Evolutionary conservation across 2,329 filamentous ascomycete species (phyloP), one percentile per base, ranked within the genome.

Genomic region (Monascus ruber): DNA sequence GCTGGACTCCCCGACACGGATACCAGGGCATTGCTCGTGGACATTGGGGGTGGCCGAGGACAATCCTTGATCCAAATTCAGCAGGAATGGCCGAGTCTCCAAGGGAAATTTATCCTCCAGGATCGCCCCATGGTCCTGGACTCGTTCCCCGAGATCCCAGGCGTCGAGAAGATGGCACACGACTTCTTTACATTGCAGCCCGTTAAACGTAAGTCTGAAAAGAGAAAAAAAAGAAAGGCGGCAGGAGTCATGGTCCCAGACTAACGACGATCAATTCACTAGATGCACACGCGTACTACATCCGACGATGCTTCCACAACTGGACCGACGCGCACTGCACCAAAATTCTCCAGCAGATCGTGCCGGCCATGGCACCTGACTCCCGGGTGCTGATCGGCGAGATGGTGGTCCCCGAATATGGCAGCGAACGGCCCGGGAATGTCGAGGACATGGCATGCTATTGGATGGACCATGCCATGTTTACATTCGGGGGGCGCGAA

Each of bases 401-500:
- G 27, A 53, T 53, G 42, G 39, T 51, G 9, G 42, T 55, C 9
- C 53, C 51, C 0, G 42, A 43, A 8, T 46, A 44, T 7, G 42
- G 42, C 11, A 44, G 39, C 6, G 41, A 41, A 29, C 43, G 43
- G 7, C 43, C 43, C 1, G 43, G 43, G 26, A 38, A 34, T n/a
- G 46, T 49, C 6, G 44, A 48, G 34, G 56, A 56, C 29, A 51
- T 53, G 50, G 45, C 47, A 5, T 43, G 47, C 4, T 51, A 56
- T 38, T 54, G 52, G 51, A 51, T 56, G 45, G 54, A 56, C 33
- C 42, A 53, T 25, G 47, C 55, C 35, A 53, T 55, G 39, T 52
- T 60, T 47, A 44, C 55, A 6, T 49, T 52, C 33, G 54, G 56
- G 25, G 58, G 57, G 29, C 54, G 57, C 41, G 51, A 56, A 34